Conservation (phyloP, 352 stramenopile genomes). For the Globisporangium nunn region DNA sequence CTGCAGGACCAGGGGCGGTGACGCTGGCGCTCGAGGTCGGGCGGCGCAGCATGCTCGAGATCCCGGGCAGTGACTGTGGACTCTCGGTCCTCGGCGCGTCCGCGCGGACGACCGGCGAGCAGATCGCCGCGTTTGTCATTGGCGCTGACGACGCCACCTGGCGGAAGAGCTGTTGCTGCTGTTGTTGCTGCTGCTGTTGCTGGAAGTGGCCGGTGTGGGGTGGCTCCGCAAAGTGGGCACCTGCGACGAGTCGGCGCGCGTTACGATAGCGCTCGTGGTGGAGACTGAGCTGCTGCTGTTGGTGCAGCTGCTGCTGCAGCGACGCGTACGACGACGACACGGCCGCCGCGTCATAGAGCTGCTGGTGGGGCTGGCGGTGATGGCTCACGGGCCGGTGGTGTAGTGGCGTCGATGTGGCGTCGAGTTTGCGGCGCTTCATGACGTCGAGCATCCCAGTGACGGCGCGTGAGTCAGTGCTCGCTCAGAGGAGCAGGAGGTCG, state of each 20-base stretch:
- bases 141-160: not conserved
- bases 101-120: not conserved
- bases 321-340: not conserved
- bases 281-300: slow-evolving; percentile 2
- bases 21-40: not conserved
- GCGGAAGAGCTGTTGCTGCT: not conserved
- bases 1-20: not conserved
- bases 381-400: not conserved
- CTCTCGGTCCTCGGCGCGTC: not conserved
- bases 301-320: not conserved
- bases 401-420: not conserved
- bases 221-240: not conserved
- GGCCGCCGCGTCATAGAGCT: not conserved
- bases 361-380: not conserved
- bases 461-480: not conserved
- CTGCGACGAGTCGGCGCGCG: not conserved
- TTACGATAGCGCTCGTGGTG: not conserved
- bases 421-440: slow-evolving; percentile 1
- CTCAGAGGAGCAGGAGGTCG: too few relatives aligned
- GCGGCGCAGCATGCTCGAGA: slow-evolving; percentile 1
- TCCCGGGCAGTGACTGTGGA: slow-evolving; percentile 4
- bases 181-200: not conserved
- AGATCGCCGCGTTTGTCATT: not conserved
- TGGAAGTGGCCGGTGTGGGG: not conserved
- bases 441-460: not conserved